Evolutionary conservation across 2,329 filamentous ascomycete species (phyloP), one percentile per base, ranked within the genome.

Genomic region (Colletotrichum abscissum): DNA sequence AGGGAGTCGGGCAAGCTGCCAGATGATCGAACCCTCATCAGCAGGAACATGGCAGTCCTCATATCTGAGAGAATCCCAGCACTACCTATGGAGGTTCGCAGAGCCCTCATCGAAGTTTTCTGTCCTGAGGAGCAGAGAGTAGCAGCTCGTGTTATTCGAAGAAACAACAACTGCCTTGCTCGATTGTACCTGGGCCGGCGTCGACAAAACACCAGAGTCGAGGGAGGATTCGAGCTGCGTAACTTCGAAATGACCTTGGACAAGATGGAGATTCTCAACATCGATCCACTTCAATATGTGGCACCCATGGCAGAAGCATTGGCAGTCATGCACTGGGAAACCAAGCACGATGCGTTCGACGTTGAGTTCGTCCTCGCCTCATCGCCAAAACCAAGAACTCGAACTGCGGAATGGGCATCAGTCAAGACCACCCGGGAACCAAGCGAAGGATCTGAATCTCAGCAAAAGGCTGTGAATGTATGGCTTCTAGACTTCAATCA

Each of bases 181-280:
- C 63, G 57, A 1, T 14, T 76, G 0, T 78, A 79, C 52, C 76
- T 80, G 5, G 76, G 77, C 2, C 63, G 63, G 19, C 74, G 16
- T n/a, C 62, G 62, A 67, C 5, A n/a, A 24, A 19, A 26, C 12
- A 60, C 19, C 12, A 8, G 35, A 12, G 22, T 60, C 1, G 30
- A 42, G 1, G 60, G 9, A 4, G 71, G 35, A 4, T 79, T 77
- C 72, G 80, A 78, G 54, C 77, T 83, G 0, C 70, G 79, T 0
- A 82, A 81, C 69, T 79, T 82, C 59, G 78, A 80, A 38, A 38
- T 83, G 7, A 77, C 80, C 19, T 69, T 83, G 1, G 78, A 80
- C 35, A 79, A 81, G 24, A 75, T 82, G 73, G 4, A 75, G 0
- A 75, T 79, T 0, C 64, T 82, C 0, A 19, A 64, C 1, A 35